Base-by-base conservation (phyloP, 305 asterid genomes). In the Fraxinus dipetala region DNA sequence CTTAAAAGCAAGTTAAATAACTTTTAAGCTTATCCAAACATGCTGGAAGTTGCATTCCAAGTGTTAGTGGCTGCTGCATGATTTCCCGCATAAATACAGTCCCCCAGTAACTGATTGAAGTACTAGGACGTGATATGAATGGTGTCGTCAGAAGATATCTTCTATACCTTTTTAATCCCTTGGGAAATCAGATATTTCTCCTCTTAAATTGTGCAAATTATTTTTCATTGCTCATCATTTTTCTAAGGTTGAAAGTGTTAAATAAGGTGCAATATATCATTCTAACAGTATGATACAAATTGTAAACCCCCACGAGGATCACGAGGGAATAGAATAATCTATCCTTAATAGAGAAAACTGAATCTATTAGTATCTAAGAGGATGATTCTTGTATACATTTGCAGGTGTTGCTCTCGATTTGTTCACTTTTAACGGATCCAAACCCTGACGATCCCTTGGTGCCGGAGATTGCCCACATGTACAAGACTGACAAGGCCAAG, bases 391-490 rank as follows among this genome's bases (percentile, higher is more conserved):
- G 65, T 18, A n/a, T 54, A 54, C 22, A 54, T 69, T 81, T 78
- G 26, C 85, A 90, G 95, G 95, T 91, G 83, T 82, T 91, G 86
- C 95, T 54, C 26, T 54, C 65, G 4, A 54, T 54, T 7, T 54
- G 65, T 54, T 54, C 65, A 54, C 65, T 54, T 91, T 76, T 91
- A 87, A 91, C 93, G 73, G 95, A 91, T 63, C 93, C 93, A 7
- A 91, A 91, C 87, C 95, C 93, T 0, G 95, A 91, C 28, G 93
- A 90, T 69, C 95, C 95, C 61, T 35, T 90, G 82, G 95, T 90
- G 65, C 93, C 95, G 0, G 95, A 91, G 79, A 91, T 91, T 4
- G 93, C 95, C 31, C 95, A 90, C 63, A 90, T 91, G 95, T 91
- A 91, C 90, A 91, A 91, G 87, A 88, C 93, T 7, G 95, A 91